phyloP scores from a whole-genome alignment of 2,329 filamentous ascomycete species.

The Xenoacremonium recifei region DNA sequence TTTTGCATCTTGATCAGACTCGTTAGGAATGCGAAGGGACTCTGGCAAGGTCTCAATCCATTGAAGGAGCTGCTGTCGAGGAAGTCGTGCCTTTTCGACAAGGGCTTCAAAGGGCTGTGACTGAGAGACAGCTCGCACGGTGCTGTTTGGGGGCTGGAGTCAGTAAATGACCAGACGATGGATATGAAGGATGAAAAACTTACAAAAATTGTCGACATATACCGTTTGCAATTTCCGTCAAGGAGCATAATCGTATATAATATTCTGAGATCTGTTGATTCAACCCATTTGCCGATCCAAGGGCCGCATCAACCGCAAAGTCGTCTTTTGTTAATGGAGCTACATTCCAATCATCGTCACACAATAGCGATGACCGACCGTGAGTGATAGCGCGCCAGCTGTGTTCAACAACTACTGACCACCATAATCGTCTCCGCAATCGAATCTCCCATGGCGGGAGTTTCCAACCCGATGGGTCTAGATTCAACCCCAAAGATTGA shows the following conservation, averaged over 20 bases:
- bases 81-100: constrained; percentile 3
- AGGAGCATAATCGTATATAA: constrained; percentile 12
- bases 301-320: constrained; percentile 2
- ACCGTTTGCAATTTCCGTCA: constrained; percentile 9
- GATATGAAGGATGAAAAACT: neutral
- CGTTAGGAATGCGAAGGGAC: constrained; percentile 2
- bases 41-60: constrained; percentile 12
- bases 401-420: constrained; percentile 15
- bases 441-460: constrained; percentile 12
- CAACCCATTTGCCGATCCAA: constrained; percentile 1
- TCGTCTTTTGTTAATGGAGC: constrained; percentile 7
- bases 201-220: constrained; percentile 14
- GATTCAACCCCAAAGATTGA: constrained; percentile 13
- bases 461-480: constrained; percentile 14
- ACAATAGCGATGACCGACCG: constrained; percentile 13
- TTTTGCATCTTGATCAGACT: neutral
- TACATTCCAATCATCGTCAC: constrained; percentile 17
- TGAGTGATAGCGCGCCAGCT: constrained; percentile 19
- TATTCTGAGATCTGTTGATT: neutral
- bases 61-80: constrained; percentile 8
- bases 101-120: constrained; percentile 6
- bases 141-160: constrained; percentile 1
- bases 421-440: constrained; percentile 16
- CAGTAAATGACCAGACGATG: neutral
- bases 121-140: constrained; percentile 12